These are phyloP conservation scores for Nothophoma quercina DNA, from an alignment of 2,329 filamentous ascomycete genomes.

Conservation along the genomic window DNA sequence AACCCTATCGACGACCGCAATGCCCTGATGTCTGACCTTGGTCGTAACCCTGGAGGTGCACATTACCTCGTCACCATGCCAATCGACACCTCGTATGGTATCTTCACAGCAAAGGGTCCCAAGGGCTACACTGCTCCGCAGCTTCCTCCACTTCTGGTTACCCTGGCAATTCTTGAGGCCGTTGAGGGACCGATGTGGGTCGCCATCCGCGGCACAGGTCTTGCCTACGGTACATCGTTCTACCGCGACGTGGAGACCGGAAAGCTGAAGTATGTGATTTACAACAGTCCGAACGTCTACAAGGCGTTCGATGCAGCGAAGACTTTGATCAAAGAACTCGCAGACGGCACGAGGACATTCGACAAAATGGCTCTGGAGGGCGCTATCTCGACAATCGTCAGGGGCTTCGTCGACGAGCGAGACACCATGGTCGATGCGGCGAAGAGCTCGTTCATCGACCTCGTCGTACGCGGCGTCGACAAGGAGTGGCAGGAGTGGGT, in stretches of 20 bases:
- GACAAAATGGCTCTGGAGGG: conserved; percentile 87
- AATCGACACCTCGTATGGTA: conserved; percentile 89
- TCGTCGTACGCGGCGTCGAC: conserved; percentile 78
- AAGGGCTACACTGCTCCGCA: conserved; percentile 77
- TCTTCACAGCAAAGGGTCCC: conserved; percentile 77
- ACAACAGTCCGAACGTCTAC: conserved; percentile 86
- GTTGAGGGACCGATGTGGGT: conserved; percentile 96
- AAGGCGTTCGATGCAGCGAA: conserved; percentile 84
- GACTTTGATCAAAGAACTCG: conserved; percentile 76
- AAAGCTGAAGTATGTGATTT: conserved; percentile 82
- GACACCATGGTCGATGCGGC: conserved; percentile 84
- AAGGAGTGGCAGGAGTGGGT: conserved; percentile 81
- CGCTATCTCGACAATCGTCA: conserved; percentile 88
- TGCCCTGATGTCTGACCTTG: conserved; percentile 77
- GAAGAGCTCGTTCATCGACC: conserved; percentile 80
- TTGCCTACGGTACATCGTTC: conserved; percentile 90
- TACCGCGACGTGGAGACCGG: conserved; percentile 79
- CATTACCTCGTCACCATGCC: conserved; percentile 88
- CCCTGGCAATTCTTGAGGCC: conserved; percentile 87
- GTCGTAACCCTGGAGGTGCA: conserved; percentile 75
- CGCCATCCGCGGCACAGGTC: conserved; percentile 87
- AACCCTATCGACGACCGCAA: conserved; percentile 74
- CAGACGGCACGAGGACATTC: conserved; percentile 73
- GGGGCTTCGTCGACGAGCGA: conserved; percentile 86
- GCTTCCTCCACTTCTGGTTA: conserved; percentile 85